These are phyloP conservation scores for Porcisia deanei DNA, from an alignment of 208 protist genomes.

Conservation along the genomic window DNA sequence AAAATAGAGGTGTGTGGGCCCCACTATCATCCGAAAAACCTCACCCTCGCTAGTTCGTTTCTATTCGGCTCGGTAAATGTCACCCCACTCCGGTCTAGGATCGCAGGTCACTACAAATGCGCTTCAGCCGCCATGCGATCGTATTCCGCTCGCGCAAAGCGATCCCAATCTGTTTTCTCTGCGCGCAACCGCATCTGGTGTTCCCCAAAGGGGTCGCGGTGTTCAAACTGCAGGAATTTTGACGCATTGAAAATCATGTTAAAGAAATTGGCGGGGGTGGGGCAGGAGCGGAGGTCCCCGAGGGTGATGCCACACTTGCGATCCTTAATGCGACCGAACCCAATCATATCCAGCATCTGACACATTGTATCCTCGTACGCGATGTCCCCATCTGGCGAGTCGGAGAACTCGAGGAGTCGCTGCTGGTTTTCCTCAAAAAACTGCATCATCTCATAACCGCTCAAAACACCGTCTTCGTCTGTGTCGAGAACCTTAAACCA, in stretches of 20 bases:
- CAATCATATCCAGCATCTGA: slow-evolving; percentile 95
- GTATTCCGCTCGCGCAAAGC: slow-evolving; percentile 94
- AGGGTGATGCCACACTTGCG: slow-evolving; percentile 77
- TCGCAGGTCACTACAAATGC: slow-evolving; percentile 23
- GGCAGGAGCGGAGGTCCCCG: slow-evolving; percentile 89
- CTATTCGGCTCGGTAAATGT: neutral
- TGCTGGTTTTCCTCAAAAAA: slow-evolving; percentile 94
- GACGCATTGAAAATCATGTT: slow-evolving; percentile 95
- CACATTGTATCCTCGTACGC: slow-evolving; percentile 91
- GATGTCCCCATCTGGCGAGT: slow-evolving; percentile 57
- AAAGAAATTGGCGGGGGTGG: slow-evolving; percentile 91
- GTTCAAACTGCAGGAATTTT: slow-evolving; percentile 95
- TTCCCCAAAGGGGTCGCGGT: slow-evolving; percentile 87
- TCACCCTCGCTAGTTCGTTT: neutral
- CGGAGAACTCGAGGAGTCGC: slow-evolving; percentile 79
- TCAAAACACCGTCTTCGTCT: slow-evolving; percentile 95
- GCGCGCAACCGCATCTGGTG: slow-evolving; percentile 64
- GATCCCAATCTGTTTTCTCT: slow-evolving; percentile 93
- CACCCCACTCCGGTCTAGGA: neutral
- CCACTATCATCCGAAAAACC: neutral
- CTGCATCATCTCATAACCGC: slow-evolving; percentile 92
- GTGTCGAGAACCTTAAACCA: slow-evolving; percentile 95
- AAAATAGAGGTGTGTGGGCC: neutral
- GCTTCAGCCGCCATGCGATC: slow-evolving; percentile 90
- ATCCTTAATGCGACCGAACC: slow-evolving; percentile 51